phyloP scores from a whole-genome alignment of 768 basidiomycete genomes.

The Postia placenta region DNA sequence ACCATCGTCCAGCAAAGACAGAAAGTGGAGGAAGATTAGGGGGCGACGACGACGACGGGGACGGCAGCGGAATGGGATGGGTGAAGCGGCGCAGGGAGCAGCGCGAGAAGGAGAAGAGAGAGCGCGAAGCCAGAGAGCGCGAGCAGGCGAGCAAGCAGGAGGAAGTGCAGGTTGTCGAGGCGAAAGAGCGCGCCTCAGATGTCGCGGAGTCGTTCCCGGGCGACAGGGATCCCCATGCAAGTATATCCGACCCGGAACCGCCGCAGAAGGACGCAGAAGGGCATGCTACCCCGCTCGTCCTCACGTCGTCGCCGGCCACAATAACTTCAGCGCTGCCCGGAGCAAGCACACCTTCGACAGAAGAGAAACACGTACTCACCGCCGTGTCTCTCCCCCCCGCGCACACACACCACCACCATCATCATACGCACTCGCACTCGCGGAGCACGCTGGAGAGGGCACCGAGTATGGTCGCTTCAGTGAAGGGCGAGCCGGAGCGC shows the following conservation, averaged over 20 bases:
- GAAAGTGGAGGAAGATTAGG: conserved; percentile 6
- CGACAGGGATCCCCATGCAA: conserved; percentile 8
- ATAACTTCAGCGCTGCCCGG: background rate
- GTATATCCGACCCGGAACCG: background rate
- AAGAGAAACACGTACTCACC: conserved; percentile 26
- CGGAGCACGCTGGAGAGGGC: conserved; percentile 5
- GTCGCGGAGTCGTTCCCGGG: conserved; percentile 2
- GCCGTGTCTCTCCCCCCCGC: conserved; percentile 31
- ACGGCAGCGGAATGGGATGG: conserved; percentile 87
- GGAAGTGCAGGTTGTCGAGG: conserved; percentile 1
- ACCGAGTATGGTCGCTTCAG: background rate
- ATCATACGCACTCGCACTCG: conserved; percentile 12
- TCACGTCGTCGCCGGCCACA: background rate
- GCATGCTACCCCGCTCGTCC: background rate
- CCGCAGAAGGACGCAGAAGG: conserved; percentile 11
- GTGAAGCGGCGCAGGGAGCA: conserved; percentile 56
- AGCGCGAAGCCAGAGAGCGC: conserved; percentile 33
- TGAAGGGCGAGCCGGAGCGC: conserved; percentile 12
- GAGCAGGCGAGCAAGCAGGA: conserved; percentile 14
- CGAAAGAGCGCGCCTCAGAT: conserved; percentile 9
- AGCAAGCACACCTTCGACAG: conserved; percentile 9
- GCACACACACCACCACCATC: conserved; percentile 25
- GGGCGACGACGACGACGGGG: conserved; percentile 48
- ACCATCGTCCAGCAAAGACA: background rate
- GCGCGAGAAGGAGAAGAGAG: conserved; percentile 45